Conservation (phyloP, 805 yeast genomes). For the Starmerella floris region DNA sequence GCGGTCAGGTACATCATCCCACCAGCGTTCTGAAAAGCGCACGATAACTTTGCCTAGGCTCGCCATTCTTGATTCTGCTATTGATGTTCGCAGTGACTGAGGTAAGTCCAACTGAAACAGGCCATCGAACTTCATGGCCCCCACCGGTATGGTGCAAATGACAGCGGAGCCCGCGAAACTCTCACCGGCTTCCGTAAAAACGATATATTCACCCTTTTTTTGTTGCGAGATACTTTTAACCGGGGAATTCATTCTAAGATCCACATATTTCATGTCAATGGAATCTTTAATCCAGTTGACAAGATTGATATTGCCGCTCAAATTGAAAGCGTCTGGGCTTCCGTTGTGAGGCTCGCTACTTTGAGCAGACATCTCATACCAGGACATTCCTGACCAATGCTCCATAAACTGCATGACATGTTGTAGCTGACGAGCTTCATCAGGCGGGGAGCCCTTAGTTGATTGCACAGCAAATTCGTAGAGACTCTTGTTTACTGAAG, state of each 20-base stretch:
- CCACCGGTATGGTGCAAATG: slow-evolving; percentile 65
- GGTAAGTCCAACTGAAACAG: slow-evolving; percentile 47
- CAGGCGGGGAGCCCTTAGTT: not conserved
- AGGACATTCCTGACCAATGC: slow-evolving; percentile 66
- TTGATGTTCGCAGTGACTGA: slow-evolving; percentile 25
- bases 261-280: slow-evolving; percentile 29
- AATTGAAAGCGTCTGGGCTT: slow-evolving; percentile 60
- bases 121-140: slow-evolving; percentile 39
- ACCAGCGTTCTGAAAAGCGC: slow-evolving; percentile 49
- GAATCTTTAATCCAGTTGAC: slow-evolving; percentile 32
- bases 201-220: slow-evolving; percentile 10
- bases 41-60: slow-evolving; percentile 58
- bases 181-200: slow-evolving; percentile 27
- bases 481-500: not conserved
- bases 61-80: slow-evolving; percentile 44
- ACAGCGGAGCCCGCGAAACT: slow-evolving; percentile 37
- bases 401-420: slow-evolving; percentile 34
- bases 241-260: slow-evolving; percentile 32
- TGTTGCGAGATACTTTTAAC: slow-evolving; percentile 32
- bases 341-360: slow-evolving; percentile 42
- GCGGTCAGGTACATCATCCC: slow-evolving; percentile 42
- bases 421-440: not conserved
- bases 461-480: slow-evolving; percentile 1
- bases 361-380: slow-evolving; percentile 53
- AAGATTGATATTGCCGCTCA: slow-evolving; percentile 44